Base-by-base conservation (phyloP, 2,329 filamentous ascomycete genomes). In the Fusarium cyanostomum region DNA sequence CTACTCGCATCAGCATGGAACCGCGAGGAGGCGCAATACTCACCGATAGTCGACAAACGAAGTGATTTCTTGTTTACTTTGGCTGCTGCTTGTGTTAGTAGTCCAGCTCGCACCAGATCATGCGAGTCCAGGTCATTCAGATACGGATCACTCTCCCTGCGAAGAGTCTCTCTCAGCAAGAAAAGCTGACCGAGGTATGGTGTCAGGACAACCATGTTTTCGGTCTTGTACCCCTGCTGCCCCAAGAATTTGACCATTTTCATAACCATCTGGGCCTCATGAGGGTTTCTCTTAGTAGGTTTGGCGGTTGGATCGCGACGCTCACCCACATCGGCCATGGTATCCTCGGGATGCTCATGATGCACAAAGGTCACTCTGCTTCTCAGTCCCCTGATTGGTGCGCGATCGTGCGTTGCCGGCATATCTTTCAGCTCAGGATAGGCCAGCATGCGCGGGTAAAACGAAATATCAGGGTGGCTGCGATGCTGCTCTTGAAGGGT, bases 141-240 rank as follows among this genome's bases (percentile, higher is more conserved):
- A 0, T 87, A 74, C 0, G 88, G 86, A 60, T 92, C 89, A 44
- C 85, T 86, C 0, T 87, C 81, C 9, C 80, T 73, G 5, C 76
- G 75, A 6, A 92, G 75, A 0, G 74, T 78, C 0, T 86, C 79
- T 15, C 77, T 73, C 2, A 93, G 76, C 0, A 89, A 77, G 3
- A 77, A 81, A 0, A 93, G 73, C 63, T 92, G 90, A 0, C 89
- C 90, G 0, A 92, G 78, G 64, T 94, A 93, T 0, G 91, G 90
- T 0, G 89, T 91, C 1, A 93, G 72, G 0, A 94, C 78, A 0
- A 92, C 89, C 10, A 92, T 78, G 3, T 90, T 77, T 4, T 86
- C 79, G 0, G 87, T 86, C 5, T 81, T 80, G 67, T 92, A 93
- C 0, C 89, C 89, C 63, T 94, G 90, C 59, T 92, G 90, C 0